phyloP scores from a whole-genome alignment of 1,284 basidiomycete genomes.

The Cutaneotrichosporon sp. region DNA sequence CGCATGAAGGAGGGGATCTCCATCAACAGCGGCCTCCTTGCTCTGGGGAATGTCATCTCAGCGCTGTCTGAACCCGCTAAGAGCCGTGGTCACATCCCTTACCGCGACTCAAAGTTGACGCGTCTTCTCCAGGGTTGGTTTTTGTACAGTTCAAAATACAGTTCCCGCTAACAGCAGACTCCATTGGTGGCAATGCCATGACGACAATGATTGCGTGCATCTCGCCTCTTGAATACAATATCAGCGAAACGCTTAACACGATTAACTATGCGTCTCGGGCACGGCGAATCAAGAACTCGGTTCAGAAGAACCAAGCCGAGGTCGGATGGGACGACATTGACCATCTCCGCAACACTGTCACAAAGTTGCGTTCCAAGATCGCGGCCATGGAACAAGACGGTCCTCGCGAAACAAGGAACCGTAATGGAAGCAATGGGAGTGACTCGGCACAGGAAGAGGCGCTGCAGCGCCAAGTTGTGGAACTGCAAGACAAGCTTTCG shows the following conservation, averaged over 20 bases:
- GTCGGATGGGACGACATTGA: conserved; percentile 98
- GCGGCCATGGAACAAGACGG: neutral
- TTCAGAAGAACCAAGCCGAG: conserved; percentile 87
- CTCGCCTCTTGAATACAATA: conserved; percentile 87
- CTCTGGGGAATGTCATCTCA: conserved; percentile 96
- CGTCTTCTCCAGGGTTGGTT: conserved; percentile 65
- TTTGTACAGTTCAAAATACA: neutral
- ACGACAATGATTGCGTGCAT: conserved; percentile 99
- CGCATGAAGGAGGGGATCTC: conserved; percentile 95
- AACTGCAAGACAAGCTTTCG: conserved; percentile 16
- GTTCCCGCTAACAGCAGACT: conserved; percentile 55
- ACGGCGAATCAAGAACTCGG: conserved; percentile 93
- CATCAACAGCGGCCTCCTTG: conserved; percentile 93
- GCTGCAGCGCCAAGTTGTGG: conserved; percentile 52
- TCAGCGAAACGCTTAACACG: conserved; percentile 90
- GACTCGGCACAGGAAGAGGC: conserved; percentile 62
- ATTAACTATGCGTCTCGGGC: conserved; percentile 98
- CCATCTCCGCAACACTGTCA: conserved; percentile 82
- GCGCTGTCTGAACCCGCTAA: conserved; percentile 85
- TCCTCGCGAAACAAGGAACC: conserved; percentile 43
- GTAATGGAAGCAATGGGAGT: conserved; percentile 48
- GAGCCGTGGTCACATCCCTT: conserved; percentile 69
- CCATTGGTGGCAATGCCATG: conserved; percentile 95
- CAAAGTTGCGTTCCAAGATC: conserved; percentile 63
- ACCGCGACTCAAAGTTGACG: conserved; percentile 95